phyloP scores from a whole-genome alignment of 2,329 filamentous ascomycete genomes.

The Colletotrichum paranaense region DNA sequence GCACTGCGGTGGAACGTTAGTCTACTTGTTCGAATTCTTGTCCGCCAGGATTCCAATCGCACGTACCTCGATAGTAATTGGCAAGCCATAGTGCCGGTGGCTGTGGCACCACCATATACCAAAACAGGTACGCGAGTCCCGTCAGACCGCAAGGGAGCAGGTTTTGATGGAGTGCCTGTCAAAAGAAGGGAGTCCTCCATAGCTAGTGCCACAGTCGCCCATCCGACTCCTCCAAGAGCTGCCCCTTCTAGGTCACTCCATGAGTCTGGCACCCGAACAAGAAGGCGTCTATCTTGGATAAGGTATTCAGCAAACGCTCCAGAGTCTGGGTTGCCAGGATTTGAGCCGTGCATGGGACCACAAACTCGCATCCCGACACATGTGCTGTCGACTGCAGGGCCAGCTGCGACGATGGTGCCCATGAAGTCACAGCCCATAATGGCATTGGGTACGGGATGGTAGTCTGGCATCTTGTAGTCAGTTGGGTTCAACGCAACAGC shows the following conservation, averaged over 20 bases:
- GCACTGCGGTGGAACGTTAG: not conserved
- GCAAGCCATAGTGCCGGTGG: conserved; percentile 43
- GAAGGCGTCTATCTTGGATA: not conserved
- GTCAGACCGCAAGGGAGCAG: conserved; percentile 31
- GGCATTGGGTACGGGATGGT: not conserved
- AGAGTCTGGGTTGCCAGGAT: not conserved
- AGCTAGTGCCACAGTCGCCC: conserved; percentile 36
- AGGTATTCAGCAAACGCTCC: conserved; percentile 6
- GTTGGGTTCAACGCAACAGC: conserved; percentile 7
- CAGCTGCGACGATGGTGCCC: not conserved
- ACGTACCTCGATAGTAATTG: conserved; percentile 43
- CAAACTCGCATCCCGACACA: not conserved
- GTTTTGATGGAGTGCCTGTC: conserved; percentile 20
- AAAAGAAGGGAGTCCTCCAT: not conserved
- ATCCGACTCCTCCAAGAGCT: conserved; percentile 40
- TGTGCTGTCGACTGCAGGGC: not conserved
- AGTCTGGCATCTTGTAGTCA: conserved; percentile 8
- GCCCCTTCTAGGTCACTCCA: conserved; percentile 39
- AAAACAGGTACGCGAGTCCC: conserved; percentile 37
- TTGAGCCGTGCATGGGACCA: not conserved
- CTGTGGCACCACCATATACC: conserved; percentile 44
- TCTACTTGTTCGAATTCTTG: too few species aligned
- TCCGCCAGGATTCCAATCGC: not conserved
- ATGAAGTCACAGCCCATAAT: not conserved
- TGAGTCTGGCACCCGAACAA: conserved; percentile 37